These are phyloP conservation scores for Aspergillus ruber DNA, from an alignment of 2,329 filamentous ascomycete species.

Conservation along the genomic window DNA sequence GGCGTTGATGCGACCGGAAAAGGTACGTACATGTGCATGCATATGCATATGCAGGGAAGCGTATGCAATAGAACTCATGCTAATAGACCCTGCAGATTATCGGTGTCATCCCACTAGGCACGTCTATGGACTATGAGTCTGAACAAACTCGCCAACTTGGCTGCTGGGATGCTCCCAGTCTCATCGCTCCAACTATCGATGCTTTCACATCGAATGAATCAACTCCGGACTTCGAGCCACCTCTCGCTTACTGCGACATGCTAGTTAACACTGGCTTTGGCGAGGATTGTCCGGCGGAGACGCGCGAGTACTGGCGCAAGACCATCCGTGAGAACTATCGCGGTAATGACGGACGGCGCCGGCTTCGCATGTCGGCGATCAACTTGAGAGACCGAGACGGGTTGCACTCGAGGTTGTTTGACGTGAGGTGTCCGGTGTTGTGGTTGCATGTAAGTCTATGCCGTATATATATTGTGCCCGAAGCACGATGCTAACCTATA, in stretches of 20 bases:
- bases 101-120: conserved; percentile 48
- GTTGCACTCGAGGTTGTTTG: conserved; percentile 39
- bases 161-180: conserved; percentile 43
- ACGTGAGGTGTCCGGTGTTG: conserved; percentile 46
- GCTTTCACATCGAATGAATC: conserved; percentile 33
- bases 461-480: conserved; percentile 22
- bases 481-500: conserved; percentile 32
- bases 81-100: conserved; percentile 32
- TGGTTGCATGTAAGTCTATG: conserved; percentile 42
- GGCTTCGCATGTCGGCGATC: conserved; percentile 45
- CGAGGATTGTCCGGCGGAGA: conserved; percentile 29
- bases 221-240: conserved; percentile 39
- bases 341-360: conserved; percentile 45
- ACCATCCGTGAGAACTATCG: conserved; percentile 41
- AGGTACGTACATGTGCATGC: conserved; percentile 22
- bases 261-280: conserved; percentile 45
- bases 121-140: conserved; percentile 47
- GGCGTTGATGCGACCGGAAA: conserved; percentile 46
- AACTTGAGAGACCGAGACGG: conserved; percentile 46
- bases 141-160: conserved; percentile 37
- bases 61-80: not conserved
- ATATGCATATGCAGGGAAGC: not conserved
- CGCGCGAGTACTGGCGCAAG: conserved; percentile 40
- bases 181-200: conserved; percentile 30
- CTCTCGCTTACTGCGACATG: conserved; percentile 39